A percentile compares a stretch with the other conserved stretches of the same genome.
These are phyloP conservation scores for Forsythia viridissima DNA, from an alignment of 257 asterid species.

Conservation along the genomic window DNA sequence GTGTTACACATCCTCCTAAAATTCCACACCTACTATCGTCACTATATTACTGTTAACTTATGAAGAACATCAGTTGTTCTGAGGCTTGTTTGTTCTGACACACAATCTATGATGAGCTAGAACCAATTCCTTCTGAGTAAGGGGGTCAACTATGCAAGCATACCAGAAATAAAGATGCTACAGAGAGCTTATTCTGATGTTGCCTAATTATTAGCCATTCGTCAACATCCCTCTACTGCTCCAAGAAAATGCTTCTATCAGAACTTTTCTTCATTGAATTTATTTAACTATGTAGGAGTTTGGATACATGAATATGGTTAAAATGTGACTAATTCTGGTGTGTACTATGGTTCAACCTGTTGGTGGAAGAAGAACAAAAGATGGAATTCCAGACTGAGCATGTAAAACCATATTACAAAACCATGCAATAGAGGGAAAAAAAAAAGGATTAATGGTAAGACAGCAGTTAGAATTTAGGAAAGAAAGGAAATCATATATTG, in stretches of 20 bases:
- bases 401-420: too few species aligned
- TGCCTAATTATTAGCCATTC: background rate
- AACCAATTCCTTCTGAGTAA: background rate
- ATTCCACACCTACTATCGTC: conserved; percentile 8
- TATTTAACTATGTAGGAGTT: background rate
- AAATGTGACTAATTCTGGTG: background rate
- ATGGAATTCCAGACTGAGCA: background rate
- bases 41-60: background rate
- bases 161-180: too few species aligned
- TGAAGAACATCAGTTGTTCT: background rate
- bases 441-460: background rate
- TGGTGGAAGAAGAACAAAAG: background rate
- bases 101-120: background rate
- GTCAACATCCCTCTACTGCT: background rate
- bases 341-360: background rate
- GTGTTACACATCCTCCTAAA: conserved; percentile 6
- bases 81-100: background rate
- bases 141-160: background rate
- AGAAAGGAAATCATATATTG: background rate
- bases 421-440: too few species aligned
- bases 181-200: background rate
- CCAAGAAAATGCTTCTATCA: background rate
- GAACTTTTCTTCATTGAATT: background rate
- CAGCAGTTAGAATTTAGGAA: background rate
- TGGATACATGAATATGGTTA: background rate